A percentile compares a stretch with the other conserved stretches of the same genome.
Evolutionary conservation across 805 yeast species (phyloP).

Genomic region (Dipodascus albidus): DNA sequence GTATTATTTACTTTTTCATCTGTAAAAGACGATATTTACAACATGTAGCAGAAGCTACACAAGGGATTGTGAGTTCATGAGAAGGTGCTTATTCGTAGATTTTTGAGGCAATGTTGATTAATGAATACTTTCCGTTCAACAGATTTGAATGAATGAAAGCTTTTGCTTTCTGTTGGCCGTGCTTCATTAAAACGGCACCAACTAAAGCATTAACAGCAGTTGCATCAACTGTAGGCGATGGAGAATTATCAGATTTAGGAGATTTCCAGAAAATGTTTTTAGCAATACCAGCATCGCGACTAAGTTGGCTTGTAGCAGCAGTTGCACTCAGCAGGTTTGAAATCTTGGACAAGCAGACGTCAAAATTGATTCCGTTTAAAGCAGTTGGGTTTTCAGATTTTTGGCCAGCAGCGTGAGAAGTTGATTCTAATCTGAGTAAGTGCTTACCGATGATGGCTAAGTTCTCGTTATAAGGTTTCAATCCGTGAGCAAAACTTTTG

Average conservation of each 20-base stretch:
- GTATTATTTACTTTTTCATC: not conserved
- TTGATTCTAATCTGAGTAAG: slow-evolving; percentile 20
- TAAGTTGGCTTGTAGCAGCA: slow-evolving; percentile 20
- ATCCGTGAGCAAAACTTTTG: slow-evolving; percentile 89
- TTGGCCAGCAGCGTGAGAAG: slow-evolving; percentile 12
- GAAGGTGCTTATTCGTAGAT: not conserved
- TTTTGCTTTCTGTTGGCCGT: slow-evolving; percentile 50
- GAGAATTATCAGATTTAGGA: slow-evolving; percentile 6
- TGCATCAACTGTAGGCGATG: slow-evolving; percentile 31
- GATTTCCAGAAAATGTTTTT: slow-evolving; percentile 21
- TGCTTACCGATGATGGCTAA: slow-evolving; percentile 49
- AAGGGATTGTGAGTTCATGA: not conserved
- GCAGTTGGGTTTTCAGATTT: slow-evolving; percentile 9
- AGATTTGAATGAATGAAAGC: slow-evolving; percentile 41
- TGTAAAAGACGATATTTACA: not conserved
- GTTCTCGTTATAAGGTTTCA: slow-evolving; percentile 81
- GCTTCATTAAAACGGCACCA: slow-evolving; percentile 54
- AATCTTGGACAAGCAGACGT: slow-evolving; percentile 12
- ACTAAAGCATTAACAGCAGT: slow-evolving; percentile 46
- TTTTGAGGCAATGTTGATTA: slow-evolving; percentile 16
- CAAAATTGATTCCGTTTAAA: slow-evolving; percentile 22
- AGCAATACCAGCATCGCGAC: slow-evolving; percentile 19
- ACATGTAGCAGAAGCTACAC: not conserved
- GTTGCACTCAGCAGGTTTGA: slow-evolving; percentile 19
- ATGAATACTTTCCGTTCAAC: slow-evolving; percentile 23